These are phyloP conservation scores for Epichloe festucae DNA, from an alignment of 2,329 filamentous ascomycete species.

Conservation along the genomic window DNA sequence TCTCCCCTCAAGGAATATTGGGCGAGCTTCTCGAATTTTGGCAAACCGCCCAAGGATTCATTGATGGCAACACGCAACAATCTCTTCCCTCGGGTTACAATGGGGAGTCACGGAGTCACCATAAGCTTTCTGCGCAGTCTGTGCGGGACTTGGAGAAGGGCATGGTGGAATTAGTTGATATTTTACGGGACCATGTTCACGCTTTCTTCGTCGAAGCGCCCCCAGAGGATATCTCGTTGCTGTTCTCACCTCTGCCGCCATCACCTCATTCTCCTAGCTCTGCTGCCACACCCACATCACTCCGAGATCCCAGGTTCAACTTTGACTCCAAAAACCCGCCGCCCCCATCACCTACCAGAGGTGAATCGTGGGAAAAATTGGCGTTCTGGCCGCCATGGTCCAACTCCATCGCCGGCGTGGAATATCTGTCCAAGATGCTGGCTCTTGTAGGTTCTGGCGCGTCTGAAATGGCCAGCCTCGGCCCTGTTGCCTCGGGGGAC, in stretches of 20 bases:
- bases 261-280: conserved; percentile 45
- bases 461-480: conserved; percentile 69
- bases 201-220: conserved; percentile 80
- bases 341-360: conserved; percentile 60
- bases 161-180: conserved; percentile 66
- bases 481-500: conserved; percentile 45
- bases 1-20: conserved; percentile 69
- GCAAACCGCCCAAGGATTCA: conserved; percentile 82
- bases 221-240: conserved; percentile 75
- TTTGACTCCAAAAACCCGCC: conserved; percentile 69
- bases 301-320: conserved; percentile 62
- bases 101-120: conserved; percentile 67
- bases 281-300: conserved; percentile 40
- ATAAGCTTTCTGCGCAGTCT: conserved; percentile 61
- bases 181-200: conserved; percentile 67
- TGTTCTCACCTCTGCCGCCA: conserved; percentile 68
- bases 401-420: conserved; percentile 82
- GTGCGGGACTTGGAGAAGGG: conserved; percentile 63
- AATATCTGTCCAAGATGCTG: conserved; percentile 76
- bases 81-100: conserved; percentile 70
- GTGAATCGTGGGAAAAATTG: conserved; percentile 84
- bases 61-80: conserved; percentile 72
- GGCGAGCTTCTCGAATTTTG: conserved; percentile 89
- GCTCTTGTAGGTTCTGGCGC: conserved; percentile 74
- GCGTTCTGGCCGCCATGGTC: conserved; percentile 94